Percentiles rank a stretch among this genome's conserved stretches.
These are phyloP conservation scores for Fusarium anthophilum DNA, from an alignment of 2,329 filamentous ascomycete genomes.

Conservation along the genomic window DNA sequence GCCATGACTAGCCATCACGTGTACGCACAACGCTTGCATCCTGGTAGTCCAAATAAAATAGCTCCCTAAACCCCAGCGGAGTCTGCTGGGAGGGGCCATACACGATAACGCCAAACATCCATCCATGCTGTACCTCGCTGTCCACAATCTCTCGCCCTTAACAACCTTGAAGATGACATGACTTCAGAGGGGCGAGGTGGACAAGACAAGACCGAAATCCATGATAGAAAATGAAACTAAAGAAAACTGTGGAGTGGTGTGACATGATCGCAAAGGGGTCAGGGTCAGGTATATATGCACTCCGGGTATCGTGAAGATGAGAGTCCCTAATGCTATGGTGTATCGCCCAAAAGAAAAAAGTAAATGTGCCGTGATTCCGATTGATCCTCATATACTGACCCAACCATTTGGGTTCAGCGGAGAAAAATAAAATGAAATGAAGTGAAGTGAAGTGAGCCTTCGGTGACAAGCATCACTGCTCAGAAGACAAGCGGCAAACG, in stretches of 20 bases:
- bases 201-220: constrained; percentile 24
- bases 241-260: constrained; percentile 50
- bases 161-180: constrained; percentile 26
- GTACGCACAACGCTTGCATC: not conserved
- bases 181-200: constrained; percentile 26
- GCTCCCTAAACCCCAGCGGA: not conserved
- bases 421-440: constrained; percentile 7
- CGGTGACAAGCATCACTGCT: constrained; percentile 8
- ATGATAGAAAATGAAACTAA: constrained; percentile 24
- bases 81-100: constrained; percentile 27
- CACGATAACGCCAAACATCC: constrained; percentile 45
- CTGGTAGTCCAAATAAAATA: constrained; percentile 28
- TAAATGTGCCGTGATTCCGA: constrained; percentile 47
- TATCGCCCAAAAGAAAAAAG: constrained; percentile 43
- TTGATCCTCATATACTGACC: constrained; percentile 32
- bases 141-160: constrained; percentile 29
- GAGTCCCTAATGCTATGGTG: constrained; percentile 49
- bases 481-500: constrained; percentile 6
- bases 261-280: constrained; percentile 47
- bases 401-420: constrained; percentile 18
- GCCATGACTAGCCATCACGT: not conserved
- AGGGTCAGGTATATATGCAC: constrained; percentile 49
- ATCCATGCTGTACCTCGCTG: constrained; percentile 40
- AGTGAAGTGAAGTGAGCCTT: not conserved
- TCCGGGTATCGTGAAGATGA: constrained; percentile 53